phyloP scores from a whole-genome alignment of 768 basidiomycete genomes.

The Leccinum incarnatum region DNA sequence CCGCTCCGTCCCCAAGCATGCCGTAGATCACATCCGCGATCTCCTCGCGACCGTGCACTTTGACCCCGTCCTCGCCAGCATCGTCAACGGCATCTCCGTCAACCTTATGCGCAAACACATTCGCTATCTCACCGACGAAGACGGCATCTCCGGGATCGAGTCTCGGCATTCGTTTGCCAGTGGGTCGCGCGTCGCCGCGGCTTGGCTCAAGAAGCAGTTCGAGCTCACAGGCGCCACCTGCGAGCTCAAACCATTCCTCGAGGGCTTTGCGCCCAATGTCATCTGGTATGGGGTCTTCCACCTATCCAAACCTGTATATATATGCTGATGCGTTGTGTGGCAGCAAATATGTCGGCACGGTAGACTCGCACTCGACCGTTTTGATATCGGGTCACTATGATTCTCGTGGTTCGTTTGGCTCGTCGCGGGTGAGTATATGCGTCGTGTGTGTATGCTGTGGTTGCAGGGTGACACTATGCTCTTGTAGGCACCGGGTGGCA shows the following conservation, averaged over 20 bases:
- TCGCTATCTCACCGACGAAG: constrained; percentile 83
- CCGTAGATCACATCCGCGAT: constrained; percentile 52
- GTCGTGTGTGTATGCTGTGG: background rate
- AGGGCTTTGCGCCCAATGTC: constrained; percentile 82
- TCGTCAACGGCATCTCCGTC: constrained; percentile 68
- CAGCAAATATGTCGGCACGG: constrained; percentile 54
- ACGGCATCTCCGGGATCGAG: constrained; percentile 61
- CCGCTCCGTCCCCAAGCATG: constrained; percentile 55
- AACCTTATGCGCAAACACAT: constrained; percentile 67
- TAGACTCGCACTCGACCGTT: constrained; percentile 51
- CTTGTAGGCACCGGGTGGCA: constrained; percentile 46
- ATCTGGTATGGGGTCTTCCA: constrained; percentile 54
- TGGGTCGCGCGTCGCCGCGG: constrained; percentile 43
- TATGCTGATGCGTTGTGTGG: background rate
- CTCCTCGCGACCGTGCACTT: constrained; percentile 63
- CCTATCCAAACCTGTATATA: background rate
- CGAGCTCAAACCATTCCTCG: constrained; percentile 59
- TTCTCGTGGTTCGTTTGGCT: constrained; percentile 88
- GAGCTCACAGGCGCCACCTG: constrained; percentile 77
- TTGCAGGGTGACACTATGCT: background rate
- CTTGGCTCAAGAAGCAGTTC: constrained; percentile 58
- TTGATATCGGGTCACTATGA: constrained; percentile 89
- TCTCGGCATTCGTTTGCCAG: constrained; percentile 81
- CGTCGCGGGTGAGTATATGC: constrained; percentile 41
- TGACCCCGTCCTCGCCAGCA: constrained; percentile 61